These are phyloP conservation scores for Pythium rishiriense DNA, from an alignment of 352 stramenopile genomes.

Conservation along the genomic window DNA sequence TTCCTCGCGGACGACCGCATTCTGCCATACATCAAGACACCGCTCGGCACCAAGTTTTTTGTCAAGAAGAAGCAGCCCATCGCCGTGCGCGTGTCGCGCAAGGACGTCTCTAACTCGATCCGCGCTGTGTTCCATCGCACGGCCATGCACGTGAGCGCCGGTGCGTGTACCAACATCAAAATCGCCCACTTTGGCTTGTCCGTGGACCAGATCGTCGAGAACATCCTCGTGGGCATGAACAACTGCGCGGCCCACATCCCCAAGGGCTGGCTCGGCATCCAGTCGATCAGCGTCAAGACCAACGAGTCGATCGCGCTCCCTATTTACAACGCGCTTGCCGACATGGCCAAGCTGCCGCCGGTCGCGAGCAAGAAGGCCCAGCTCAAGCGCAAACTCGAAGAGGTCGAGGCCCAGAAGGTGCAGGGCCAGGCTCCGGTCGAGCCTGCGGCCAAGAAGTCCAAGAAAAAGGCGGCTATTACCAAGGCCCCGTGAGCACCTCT, in stretches of 20 bases:
- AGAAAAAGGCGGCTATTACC: neutral
- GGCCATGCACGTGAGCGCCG: conserved; percentile 81
- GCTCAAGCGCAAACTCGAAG: conserved; percentile 70
- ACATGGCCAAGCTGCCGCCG: conserved; percentile 62
- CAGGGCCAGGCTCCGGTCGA: conserved; percentile 13
- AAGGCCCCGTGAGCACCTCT: neutral
- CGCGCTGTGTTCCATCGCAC: conserved; percentile 63
- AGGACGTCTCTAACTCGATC: conserved; percentile 49
- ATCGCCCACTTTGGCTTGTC: conserved; percentile 69
- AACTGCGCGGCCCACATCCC: conserved; percentile 76
- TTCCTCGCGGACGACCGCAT: conserved; percentile 83
- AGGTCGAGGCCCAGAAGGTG: conserved; percentile 33
- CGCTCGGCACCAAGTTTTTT: conserved; percentile 74
- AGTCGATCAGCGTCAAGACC: conserved; percentile 92
- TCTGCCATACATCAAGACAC: conserved; percentile 66
- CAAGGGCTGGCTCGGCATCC: conserved; percentile 90
- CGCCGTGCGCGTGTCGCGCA: conserved; percentile 72
- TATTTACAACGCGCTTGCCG: conserved; percentile 85
- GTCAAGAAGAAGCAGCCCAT: conserved; percentile 80
- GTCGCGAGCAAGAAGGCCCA: conserved; percentile 50
- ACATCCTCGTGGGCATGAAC: conserved; percentile 75
- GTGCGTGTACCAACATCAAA: conserved; percentile 90
- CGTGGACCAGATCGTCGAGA: conserved; percentile 69
- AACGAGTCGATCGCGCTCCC: conserved; percentile 85
- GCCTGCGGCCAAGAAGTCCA: conserved; percentile 20